Evolutionary conservation across 2,329 filamentous ascomycete species (phyloP).

Genomic region (Ophiostoma montium): DNA sequence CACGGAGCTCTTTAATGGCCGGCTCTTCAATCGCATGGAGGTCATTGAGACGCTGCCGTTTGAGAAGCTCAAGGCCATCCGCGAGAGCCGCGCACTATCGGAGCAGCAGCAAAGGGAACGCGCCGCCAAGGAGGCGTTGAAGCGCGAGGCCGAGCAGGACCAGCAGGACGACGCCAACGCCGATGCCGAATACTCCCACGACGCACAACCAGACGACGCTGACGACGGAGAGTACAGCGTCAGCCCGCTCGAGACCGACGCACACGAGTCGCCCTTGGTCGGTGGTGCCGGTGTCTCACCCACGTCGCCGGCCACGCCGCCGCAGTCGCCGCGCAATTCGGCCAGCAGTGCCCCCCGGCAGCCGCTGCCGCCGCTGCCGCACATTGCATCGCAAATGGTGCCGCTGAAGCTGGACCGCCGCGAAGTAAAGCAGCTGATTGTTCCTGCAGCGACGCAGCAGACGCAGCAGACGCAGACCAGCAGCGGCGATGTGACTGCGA

Average conservation of each 20-base stretch:
- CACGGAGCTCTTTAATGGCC: constrained; percentile 40
- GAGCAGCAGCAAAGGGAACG: constrained; percentile 7
- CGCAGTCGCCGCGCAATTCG: background rate
- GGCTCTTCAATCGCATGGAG: constrained; percentile 40
- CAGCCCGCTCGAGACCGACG: constrained; percentile 2
- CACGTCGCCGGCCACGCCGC: background rate
- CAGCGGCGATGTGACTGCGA: constrained; percentile 23
- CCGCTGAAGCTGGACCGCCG: constrained; percentile 11
- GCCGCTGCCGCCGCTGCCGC: constrained; percentile 4
- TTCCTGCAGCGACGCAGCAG: too few relatives aligned
- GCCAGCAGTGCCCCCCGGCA: background rate
- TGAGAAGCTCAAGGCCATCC: constrained; percentile 33
- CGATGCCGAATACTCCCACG: constrained; percentile 3
- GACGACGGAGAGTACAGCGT: background rate
- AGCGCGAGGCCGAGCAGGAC: constrained; percentile 7
- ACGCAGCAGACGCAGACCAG: background rate
- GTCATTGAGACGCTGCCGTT: constrained; percentile 46
- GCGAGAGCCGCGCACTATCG: constrained; percentile 24
- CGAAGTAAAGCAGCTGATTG: too few relatives aligned
- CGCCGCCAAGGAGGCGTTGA: constrained; percentile 3
- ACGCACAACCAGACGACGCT: too few relatives aligned
- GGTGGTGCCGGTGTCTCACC: background rate
- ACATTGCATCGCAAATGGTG: constrained; percentile 8
- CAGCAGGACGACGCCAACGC: background rate
- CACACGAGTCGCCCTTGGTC: too few relatives aligned